phyloP scores from a whole-genome alignment of 2,329 filamentous ascomycete species.

The Paraconiothyrium sp. region DNA sequence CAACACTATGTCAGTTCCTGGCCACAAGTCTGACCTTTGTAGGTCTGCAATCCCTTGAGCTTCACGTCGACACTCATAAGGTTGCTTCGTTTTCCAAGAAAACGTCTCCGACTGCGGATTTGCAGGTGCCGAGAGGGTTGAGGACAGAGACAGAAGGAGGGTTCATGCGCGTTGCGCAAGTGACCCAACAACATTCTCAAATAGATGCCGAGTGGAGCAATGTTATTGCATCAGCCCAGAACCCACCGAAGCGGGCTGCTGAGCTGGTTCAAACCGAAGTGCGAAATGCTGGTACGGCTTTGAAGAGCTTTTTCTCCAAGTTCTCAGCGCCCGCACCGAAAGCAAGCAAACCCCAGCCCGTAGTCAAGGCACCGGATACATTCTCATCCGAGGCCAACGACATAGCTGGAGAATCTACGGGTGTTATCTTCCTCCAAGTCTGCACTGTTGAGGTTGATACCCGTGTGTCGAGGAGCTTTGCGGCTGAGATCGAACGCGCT shows the following conservation, averaged over 20 bases:
- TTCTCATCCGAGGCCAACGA: constrained; percentile 63
- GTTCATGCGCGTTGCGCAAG: constrained; percentile 83
- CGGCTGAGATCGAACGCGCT: constrained; percentile 88
- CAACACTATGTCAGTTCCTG: constrained; percentile 89
- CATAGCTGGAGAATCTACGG: constrained; percentile 73
- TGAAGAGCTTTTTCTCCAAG: constrained; percentile 53
- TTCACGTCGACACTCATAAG: constrained; percentile 89
- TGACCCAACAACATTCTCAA: constrained; percentile 87
- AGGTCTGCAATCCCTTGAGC: constrained; percentile 83
- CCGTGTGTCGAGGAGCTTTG: constrained; percentile 75
- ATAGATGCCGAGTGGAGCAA: constrained; percentile 93
- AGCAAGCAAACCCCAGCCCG: constrained; percentile 25
- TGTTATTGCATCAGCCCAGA: constrained; percentile 82
- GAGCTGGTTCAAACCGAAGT: constrained; percentile 48
- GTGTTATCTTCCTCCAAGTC: constrained; percentile 87
- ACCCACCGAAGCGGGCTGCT: constrained; percentile 51
- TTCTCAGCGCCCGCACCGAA: constrained; percentile 41
- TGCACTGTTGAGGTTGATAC: constrained; percentile 86
- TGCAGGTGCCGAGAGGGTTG: constrained; percentile 80
- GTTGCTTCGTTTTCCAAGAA: constrained; percentile 85
- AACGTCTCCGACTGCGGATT: constrained; percentile 76
- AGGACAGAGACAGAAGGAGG: constrained; percentile 85
- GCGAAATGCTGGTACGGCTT: constrained; percentile 44
- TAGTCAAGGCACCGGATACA: not conserved
- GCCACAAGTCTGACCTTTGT: constrained; percentile 97